Evolutionary conservation across 2,329 filamentous ascomycete species (phyloP).

Genomic region (Triangularia setosa): DNA sequence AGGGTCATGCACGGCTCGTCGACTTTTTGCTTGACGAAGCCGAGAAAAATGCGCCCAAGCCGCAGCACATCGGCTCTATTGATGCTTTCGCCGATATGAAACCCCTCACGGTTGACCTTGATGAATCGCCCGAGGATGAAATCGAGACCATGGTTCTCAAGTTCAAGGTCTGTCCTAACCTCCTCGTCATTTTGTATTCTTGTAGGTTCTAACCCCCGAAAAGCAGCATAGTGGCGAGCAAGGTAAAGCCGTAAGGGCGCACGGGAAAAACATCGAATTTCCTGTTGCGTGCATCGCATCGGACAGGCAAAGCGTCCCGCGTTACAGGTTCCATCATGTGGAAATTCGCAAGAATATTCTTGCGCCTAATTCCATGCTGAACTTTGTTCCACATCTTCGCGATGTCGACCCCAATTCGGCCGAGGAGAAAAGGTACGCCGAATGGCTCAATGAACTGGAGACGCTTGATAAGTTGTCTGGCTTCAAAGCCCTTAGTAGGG

Average conservation of each 20-base stretch:
- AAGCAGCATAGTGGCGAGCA: slow-evolving; percentile 26
- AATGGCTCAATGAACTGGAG: slow-evolving; percentile 55
- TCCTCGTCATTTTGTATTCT: background rate
- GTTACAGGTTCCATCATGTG: slow-evolving; percentile 57
- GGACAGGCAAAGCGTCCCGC: slow-evolving; percentile 50
- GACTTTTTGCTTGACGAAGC: slow-evolving; percentile 45
- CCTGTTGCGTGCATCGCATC: slow-evolving; percentile 46
- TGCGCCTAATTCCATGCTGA: slow-evolving; percentile 57
- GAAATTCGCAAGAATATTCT: slow-evolving; percentile 57
- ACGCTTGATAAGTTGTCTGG: slow-evolving; percentile 55
- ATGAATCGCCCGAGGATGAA: slow-evolving; percentile 29
- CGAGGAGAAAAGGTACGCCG: slow-evolving; percentile 52
- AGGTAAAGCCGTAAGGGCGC: slow-evolving; percentile 20
- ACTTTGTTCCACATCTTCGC: slow-evolving; percentile 56
- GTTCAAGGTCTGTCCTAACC: slow-evolving; percentile 42
- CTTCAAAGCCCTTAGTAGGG: slow-evolving; percentile 51
- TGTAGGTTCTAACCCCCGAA: slow-evolving; percentile 13
- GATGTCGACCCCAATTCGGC: slow-evolving; percentile 49
- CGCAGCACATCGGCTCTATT: slow-evolving; percentile 38
- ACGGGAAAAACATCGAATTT: slow-evolving; percentile 10
- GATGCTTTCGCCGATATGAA: slow-evolving; percentile 48
- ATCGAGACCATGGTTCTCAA: slow-evolving; percentile 45
- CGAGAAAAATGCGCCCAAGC: slow-evolving; percentile 36
- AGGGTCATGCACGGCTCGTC: slow-evolving; percentile 43
- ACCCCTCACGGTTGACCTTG: slow-evolving; percentile 30